Evolutionary conservation across 108 stramenopile genomes (phyloP).

Genomic region (Pelagomonas calceolata): DNA sequence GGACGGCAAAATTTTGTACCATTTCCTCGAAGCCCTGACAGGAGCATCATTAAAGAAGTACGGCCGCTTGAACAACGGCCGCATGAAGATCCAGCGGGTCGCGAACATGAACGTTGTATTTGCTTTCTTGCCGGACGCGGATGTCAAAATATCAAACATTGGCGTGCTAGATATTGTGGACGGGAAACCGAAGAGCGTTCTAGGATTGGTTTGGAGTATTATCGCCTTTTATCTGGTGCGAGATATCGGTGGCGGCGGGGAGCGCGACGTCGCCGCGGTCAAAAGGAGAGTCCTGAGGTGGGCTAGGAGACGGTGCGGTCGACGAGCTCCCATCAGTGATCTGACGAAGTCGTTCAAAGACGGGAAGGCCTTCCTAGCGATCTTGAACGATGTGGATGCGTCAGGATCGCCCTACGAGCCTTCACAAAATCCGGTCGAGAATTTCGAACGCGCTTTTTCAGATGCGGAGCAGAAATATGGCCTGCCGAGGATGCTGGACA

Average conservation of each 20-base stretch:
- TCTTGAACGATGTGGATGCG: constrained; percentile 12
- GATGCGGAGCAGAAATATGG: constrained; percentile 12
- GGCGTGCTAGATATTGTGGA: constrained; percentile 26
- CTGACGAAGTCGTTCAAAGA: constrained; percentile 15
- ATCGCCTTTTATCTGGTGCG: constrained; percentile 26
- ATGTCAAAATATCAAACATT: constrained; percentile 20
- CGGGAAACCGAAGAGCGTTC: constrained; percentile 17
- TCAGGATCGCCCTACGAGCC: constrained; percentile 16
- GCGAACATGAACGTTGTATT: constrained; percentile 30
- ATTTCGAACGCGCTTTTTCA: constrained; percentile 13
- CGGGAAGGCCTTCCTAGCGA: constrained; percentile 14
- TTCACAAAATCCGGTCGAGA: constrained; percentile 3
- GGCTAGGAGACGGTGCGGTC: constrained; percentile 1
- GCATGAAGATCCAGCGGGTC: background rate
- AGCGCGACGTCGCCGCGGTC: constrained; percentile 10
- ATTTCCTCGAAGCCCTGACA: constrained; percentile 22
- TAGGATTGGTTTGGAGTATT: constrained; percentile 27
- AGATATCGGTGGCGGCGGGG: constrained; percentile 19
- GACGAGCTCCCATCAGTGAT: constrained; percentile 10
- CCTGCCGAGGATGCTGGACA: constrained; percentile 15
- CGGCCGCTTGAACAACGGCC: constrained; percentile 19
- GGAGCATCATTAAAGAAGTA: constrained; percentile 16
- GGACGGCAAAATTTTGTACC: constrained; percentile 19
- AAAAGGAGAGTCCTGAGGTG: constrained; percentile 14
- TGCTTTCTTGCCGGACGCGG: constrained; percentile 16